Base-by-base conservation (phyloP, 345 rosid genomes). In the Arabis hirsuta region DNA sequence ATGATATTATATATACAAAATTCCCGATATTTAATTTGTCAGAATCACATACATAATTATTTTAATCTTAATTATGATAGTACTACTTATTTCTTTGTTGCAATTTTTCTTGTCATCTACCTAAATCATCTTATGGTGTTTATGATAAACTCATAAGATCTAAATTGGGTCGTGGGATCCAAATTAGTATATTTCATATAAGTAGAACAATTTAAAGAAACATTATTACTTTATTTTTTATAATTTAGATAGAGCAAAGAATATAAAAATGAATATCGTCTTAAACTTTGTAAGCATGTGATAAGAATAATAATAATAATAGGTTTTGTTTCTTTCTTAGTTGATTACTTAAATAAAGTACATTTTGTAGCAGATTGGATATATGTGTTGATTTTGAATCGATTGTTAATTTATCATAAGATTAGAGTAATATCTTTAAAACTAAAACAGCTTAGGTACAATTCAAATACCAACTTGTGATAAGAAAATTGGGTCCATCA, bases 401-500 rank as follows among this genome's bases (percentile, higher is more conserved):
- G 32, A 11, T 27, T n/a, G 14, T 48, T 44, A 9, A 55, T 34
- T 24, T 36, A 65, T 52, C 32, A 51, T 42, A 72, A 72, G 46
- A 52, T 26, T 22, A 32, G 34, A 3, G 19, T 31, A 46, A 34
- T 55, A 19, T n/a, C 12, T n/a, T 36, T 16, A 44, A 41, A 32
- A 39, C 12, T 12, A 48, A 38, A 56, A 38, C 48, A 48, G 16
- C 0, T 66, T 39, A 48, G 7, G 38, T 56, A 24, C 3, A 57
- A 34, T 14, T 39, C 38, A 56, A 41, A 59, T 4, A 44, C 14
- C 56, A 74, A 67, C 63, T 41, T 47, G 66, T 56, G 66, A 67
- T 59, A 76, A 62, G 63, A 55, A 62, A 62, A 62, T 45, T 12
- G 65, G 75, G 54, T 56, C 75, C 75, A 38, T 62, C 1, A 22